Evolutionary conservation across 148 eudicot genomes (phyloP), one percentile per base, ranked within the genome.

Genomic region (Rhododendron ferrugineum): DNA sequence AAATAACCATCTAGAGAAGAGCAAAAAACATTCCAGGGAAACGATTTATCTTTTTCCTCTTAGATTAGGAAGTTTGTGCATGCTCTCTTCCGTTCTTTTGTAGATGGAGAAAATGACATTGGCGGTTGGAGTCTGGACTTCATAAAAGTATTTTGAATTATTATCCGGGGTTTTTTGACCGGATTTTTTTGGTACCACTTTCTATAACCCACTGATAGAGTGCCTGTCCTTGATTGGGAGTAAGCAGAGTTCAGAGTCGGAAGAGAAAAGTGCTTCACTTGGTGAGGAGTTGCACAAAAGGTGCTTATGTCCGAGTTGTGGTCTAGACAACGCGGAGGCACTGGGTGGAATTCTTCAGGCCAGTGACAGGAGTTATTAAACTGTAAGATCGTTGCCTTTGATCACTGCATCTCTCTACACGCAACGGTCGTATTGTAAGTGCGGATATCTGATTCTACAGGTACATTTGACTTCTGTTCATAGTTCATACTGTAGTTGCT

Each of bases 211-310:
- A 83, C 23, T 16, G 7, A 20, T 40, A 28, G 18, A 20, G 20
- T 18, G 22, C 54, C 11, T 86, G 30, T 87, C 94, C 85, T 94
- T 94, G 81, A 92, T 94, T 83, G 50, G 86, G 82, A 87, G 86
- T 62, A 94, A 78, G 98, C 95, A 91, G 95, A 91, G 91, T 85
- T 88, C 98, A 11, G 87, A 88, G 86, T 23, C 89, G 84, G 98
- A 96, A 86, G 87, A 86, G 84, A 85, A 46, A 36, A 89, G 86
- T 91, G 91, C 93, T 84, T 85, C 91, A 78, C 86, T 91, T 56
- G 90, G 93, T 80, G 94, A 96, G 68, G 93, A 93, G 89, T 85
- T 96, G 92, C 98, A 96, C 91, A 93, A 83, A 85, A 92, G 86
- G 84, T 92, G 90, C 68, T 30, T 92, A 81, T 96, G 98, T 84